phyloP scores from a whole-genome alignment of 148 eudicot genomes.

The Agrostemma githago region DNA sequence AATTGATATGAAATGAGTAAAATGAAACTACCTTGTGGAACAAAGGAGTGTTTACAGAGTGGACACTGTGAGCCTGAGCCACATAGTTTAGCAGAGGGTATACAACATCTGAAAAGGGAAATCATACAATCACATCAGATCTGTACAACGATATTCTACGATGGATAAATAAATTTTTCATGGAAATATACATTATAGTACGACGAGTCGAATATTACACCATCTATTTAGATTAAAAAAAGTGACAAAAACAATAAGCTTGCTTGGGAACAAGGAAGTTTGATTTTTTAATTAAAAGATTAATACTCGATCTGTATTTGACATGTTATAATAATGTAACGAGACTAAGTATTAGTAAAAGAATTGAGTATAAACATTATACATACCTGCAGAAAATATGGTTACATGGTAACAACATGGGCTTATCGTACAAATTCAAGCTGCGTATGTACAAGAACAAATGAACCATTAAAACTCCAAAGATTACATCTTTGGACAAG shows the following conservation, averaged over 20 bases:
- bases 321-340: no score
- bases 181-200: no score
- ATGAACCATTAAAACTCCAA: background rate
- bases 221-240: no score
- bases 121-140: conserved; percentile 6
- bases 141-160: background rate
- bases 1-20: background rate
- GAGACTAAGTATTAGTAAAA: no score
- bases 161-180: background rate
- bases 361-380: background rate
- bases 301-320: no score
- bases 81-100: conserved; percentile 34
- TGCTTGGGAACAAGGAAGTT: no score
- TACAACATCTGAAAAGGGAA: conserved; percentile 44
- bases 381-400: conserved; percentile 75
- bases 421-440: conserved; percentile 52
- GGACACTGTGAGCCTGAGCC: conserved; percentile 53
- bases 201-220: no score
- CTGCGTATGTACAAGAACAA: conserved; percentile 33
- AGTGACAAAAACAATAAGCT: no score
- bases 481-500: background rate
- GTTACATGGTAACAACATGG: conserved; percentile 69
- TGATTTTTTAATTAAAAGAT: no score
- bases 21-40: conserved; percentile 38
- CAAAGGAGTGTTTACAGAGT: conserved; percentile 45